Evolutionary conservation across 2,329 filamentous ascomycete genomes (phyloP).

Genomic region (Ophiostoma ulmi): DNA sequence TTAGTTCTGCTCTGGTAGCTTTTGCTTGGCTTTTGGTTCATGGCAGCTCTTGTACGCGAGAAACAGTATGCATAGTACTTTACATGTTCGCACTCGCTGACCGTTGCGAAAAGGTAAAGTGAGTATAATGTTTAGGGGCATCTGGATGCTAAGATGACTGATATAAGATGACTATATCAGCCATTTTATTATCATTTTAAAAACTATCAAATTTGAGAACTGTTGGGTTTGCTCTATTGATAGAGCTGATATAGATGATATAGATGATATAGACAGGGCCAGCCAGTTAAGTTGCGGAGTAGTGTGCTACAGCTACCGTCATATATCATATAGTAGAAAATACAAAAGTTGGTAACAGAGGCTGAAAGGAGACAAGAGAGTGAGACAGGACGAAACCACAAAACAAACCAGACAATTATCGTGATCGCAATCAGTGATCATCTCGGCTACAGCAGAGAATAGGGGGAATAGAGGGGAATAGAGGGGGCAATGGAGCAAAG

Average conservation of each 20-base stretch:
- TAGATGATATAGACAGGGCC: not conserved
- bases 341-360: not conserved
- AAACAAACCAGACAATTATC: not conserved
- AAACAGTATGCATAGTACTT: not conserved
- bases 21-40: not conserved
- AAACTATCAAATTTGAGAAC: not conserved
- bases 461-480: not conserved
- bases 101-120: not conserved
- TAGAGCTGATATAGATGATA: too few species aligned
- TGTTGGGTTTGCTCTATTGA: not conserved
- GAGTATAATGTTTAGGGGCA: not conserved
- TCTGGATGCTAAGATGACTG: not conserved
- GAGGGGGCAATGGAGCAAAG: not conserved
- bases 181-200: not conserved
- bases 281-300: not conserved
- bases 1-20: not conserved
- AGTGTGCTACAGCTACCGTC: not conserved
- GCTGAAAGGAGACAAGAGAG: not conserved
- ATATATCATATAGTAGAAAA: not conserved
- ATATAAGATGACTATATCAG: not conserved
- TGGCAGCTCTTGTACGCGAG: not conserved
- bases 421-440: not conserved
- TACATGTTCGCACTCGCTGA: not conserved
- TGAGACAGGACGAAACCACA: not conserved
- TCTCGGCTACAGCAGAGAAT: constrained; percentile 8